Evolutionary conservation across 2,329 filamentous ascomycete species (phyloP), one percentile per base, ranked within the genome.

Genomic region (Purpureocillium lavendulum): DNA sequence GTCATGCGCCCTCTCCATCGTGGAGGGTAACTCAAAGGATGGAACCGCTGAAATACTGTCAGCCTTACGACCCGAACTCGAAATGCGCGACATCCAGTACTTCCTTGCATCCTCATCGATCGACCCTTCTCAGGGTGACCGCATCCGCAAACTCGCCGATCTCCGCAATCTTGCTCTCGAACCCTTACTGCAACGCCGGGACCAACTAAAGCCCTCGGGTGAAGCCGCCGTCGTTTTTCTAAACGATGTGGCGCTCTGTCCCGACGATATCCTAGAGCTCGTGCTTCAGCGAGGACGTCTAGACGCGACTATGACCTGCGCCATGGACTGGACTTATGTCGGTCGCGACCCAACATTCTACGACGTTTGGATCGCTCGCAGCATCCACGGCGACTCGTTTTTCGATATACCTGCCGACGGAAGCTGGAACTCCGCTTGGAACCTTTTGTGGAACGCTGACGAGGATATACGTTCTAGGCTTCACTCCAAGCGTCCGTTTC

Each of bases 261-360:
- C 60, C 7, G 72, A 78, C 30, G 75, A 80, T 45, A 65, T 80
- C 13, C 59, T 82, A 4, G 76, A 80, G 52, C 58, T 80, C 1
- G 48, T 69, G 1, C 61, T 71, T 45, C 73, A 79, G 52, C 66
- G 61, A 18, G 47, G 43, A 6, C 46, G 45, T 3, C 69, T 71
- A 30, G 54, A 51, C 2, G 75, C 73, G 7, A 67, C 73, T 49
- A 76, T 77, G 69, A 69, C 67, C 0, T 81, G 75, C 47, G 72
- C 61, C 6, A 70, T 80, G 65, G 75, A 80, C 52, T 80, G 75
- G 73, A 67, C 61, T 0, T 68, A 67, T 32, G 54, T 59, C 3
- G 65, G 61, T 0, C 38, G 39, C 0, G 56, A 69, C 3, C 67
- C 69, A 0, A 70, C 65, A 0, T 80, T 79, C 48, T 77, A 77